These are phyloP conservation scores for Pseudogymnoascus sp. DNA, from an alignment of 2,329 filamentous ascomycete genomes.

Conservation along the genomic window DNA sequence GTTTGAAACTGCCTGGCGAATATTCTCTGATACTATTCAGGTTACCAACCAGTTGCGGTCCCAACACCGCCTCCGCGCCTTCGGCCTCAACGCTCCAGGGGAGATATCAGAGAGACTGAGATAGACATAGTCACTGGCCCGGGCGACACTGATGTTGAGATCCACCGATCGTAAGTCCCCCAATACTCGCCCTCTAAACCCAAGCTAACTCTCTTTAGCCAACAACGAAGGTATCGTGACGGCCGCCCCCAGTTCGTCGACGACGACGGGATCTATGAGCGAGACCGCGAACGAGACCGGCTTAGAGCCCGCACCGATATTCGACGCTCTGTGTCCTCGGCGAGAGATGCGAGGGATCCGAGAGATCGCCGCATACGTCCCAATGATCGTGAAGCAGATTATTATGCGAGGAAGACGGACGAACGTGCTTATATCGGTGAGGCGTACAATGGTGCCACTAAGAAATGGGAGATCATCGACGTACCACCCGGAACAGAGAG, in stretches of 20 bases:
- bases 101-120: constrained; percentile 45
- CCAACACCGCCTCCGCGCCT: constrained; percentile 34
- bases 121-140: constrained; percentile 55
- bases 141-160: constrained; percentile 52
- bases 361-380: constrained; percentile 32
- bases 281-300: constrained; percentile 46
- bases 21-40: constrained; percentile 33
- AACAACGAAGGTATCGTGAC: constrained; percentile 26
- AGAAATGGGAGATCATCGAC: constrained; percentile 76
- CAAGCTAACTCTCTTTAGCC: not conserved
- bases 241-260: constrained; percentile 46
- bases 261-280: constrained; percentile 61
- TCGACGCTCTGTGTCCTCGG: constrained; percentile 36
- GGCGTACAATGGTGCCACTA: constrained; percentile 66
- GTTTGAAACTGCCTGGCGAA: not conserved
- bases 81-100: constrained; percentile 43
- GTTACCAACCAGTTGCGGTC: constrained; percentile 18
- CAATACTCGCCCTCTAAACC: not conserved
- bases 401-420: constrained; percentile 61
- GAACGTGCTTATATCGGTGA: constrained; percentile 67
- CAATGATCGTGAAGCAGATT: constrained; percentile 48
- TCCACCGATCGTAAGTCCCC: constrained; percentile 29
- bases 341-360: constrained; percentile 38
- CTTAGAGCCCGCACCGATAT: constrained; percentile 37
- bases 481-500: constrained; percentile 77